Evolutionary conservation across 2,329 filamentous ascomycete species (phyloP), one percentile per base, ranked within the genome.

Genomic region (Diaporthe ampelina): DNA sequence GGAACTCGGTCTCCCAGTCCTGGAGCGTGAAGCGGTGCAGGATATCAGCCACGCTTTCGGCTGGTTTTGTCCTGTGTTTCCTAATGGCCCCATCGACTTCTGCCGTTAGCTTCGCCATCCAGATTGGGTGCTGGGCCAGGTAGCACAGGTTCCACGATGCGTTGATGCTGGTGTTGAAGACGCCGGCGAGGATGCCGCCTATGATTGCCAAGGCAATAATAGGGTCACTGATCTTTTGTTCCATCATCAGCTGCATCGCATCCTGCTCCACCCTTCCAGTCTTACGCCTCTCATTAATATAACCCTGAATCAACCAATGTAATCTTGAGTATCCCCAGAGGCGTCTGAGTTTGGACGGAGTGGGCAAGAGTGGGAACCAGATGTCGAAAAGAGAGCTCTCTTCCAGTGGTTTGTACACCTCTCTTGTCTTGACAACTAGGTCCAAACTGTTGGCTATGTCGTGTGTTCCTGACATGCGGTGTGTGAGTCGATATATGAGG

Each of bases 131-230:
- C 57, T 26, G 57, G 40, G 57, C 1, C 57, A 61, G 57, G 35
- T 61, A 61, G 57, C 57, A 61, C 9, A 61, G 11, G 57, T 61
- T 61, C 57, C 57, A 61, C 57, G 57, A 17, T 17, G 57, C 57
- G 35, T 61, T 61, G 35, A 61, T 61, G 57, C 57, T 61, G 13
- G 57, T 61, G 35, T 61, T 61, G 19, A 61, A 61, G 57, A 61
- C 57, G 9, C 57, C 57, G 7, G 57, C 57, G 35, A 61, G 57
- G 4, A 61, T 61, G 4, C 37, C 58, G 8, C 58, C 58, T 11
- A 61, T 61, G 19, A 61, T 61, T 8, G 43, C 58, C 58, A 61
- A 4, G n/a, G 58, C 11, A 43, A 61, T 43, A 17, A 43, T 43
- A 21, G 58, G 29, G 37, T 61, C 58, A 35, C 58, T 43, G 35